Base-by-base conservation (phyloP, 2,329 filamentous ascomycete genomes). In the Didymella pinodella region DNA sequence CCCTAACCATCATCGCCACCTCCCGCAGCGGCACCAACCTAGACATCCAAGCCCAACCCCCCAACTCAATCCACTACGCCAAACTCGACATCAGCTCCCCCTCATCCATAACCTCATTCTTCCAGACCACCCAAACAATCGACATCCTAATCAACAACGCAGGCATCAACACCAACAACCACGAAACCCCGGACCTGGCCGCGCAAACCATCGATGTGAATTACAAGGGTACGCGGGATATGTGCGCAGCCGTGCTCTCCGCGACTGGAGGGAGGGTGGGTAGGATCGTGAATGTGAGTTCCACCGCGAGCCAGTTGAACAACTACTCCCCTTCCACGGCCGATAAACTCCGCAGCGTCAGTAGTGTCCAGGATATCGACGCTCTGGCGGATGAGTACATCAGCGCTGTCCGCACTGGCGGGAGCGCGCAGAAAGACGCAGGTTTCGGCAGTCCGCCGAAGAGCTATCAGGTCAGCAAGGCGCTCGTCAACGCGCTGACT, bases 401-500 rank as follows among this genome's bases (percentile, higher is more conserved):
- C 5, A 5, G 36, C 1, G 44, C 55, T 16, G 47, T 64, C 25
- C 47, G 46, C 1, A 12, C 26, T 1, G 56, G 53, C 14, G 36
- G 8, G 7, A 6, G 10, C n/a, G 46, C 51, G 7, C 55, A 64
- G 32, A 10, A 49, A 29, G 14, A 49, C 2, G 44, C 43, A 0
- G 59, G 59, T 2, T 64, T 61, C 28, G 62, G 62, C 6, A 26
- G 14, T 5, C 26, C 60, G 6, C 57, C 64, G 2, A 55, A 53
- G n/a, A 66, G 63, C 10, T 70, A 69, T 11, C 62, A 69, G 40
- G 64, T 68, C n/a, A 70, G 66, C 29, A 69, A 69, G 49, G 64
- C 65, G n/a, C 59, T 66, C 0, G 48, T 65, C 29, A 68, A 66
- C 25, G 58, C 64, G 0, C 22, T 69, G 0, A 67, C 65, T 0